Evolutionary conservation across 1,139 yeast species (phyloP).

Genomic region (Geotrichum histeridarum): DNA sequence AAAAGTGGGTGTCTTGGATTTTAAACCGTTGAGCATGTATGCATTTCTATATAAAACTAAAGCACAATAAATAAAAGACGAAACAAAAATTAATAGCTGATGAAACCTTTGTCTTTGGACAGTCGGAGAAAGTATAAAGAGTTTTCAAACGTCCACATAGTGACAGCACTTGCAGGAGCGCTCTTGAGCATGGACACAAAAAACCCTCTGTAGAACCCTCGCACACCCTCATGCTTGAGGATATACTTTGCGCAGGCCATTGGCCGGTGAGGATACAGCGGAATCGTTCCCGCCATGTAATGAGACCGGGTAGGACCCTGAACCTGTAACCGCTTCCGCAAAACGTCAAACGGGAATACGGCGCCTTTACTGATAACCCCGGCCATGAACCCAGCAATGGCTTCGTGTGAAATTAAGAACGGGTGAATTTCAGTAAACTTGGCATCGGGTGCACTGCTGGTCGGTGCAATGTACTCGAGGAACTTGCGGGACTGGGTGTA

Average conservation of each 20-base stretch:
- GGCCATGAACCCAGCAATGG: slow-evolving; percentile 68
- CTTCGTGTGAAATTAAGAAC: slow-evolving; percentile 44
- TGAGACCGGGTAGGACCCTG: slow-evolving; percentile 39
- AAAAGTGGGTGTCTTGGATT: neutral
- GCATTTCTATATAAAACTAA: neutral
- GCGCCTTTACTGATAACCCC: slow-evolving; percentile 68
- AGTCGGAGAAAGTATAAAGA: slow-evolving; percentile 24
- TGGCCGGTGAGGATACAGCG: slow-evolving; percentile 19
- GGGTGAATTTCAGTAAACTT: slow-evolving; percentile 16
- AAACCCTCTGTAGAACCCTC: slow-evolving; percentile 71
- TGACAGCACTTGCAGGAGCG: slow-evolving; percentile 73
- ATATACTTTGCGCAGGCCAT: slow-evolving; percentile 39
- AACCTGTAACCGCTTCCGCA: slow-evolving; percentile 75
- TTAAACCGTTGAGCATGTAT: neutral
- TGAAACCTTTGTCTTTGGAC: slow-evolving; percentile 15
- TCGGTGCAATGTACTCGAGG: slow-evolving; percentile 16
- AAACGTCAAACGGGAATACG: slow-evolving; percentile 81
- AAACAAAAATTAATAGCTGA: slow-evolving; percentile 9
- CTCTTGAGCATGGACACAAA: slow-evolving; percentile 64
- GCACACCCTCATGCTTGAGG: slow-evolving; percentile 51
- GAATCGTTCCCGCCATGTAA: slow-evolving; percentile 26
- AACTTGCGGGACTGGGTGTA: slow-evolving; percentile 43
- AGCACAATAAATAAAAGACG: slow-evolving; percentile 3
- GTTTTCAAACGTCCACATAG: slow-evolving; percentile 68
- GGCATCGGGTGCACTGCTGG: slow-evolving; percentile 9